Evolutionary conservation across 108 stramenopile species (phyloP).

Genomic region (Licmophora abbreviata): DNA sequence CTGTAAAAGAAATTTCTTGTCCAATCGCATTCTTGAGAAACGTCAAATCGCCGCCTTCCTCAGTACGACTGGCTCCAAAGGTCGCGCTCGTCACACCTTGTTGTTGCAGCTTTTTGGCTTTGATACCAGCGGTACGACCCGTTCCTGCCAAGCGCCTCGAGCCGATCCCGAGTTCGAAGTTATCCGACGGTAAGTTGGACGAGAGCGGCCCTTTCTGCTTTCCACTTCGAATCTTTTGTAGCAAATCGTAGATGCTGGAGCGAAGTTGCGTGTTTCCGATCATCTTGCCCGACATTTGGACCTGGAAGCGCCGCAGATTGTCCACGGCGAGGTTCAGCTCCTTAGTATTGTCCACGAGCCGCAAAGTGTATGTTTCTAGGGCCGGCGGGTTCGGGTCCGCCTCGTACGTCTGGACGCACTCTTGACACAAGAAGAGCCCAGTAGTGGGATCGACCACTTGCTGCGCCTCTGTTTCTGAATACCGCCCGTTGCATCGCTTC

Average conservation of each 20-base stretch:
- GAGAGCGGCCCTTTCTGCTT: conserved; percentile 48
- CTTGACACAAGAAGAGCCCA: conserved; percentile 79
- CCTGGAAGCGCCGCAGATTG: conserved; percentile 57
- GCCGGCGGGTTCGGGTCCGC: conserved; percentile 60
- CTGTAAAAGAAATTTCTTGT: conserved; percentile 71
- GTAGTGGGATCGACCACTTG: conserved; percentile 63
- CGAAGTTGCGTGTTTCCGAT: conserved; percentile 58
- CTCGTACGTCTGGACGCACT: conserved; percentile 52
- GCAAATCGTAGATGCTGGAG: conserved; percentile 68
- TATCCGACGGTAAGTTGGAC: conserved; percentile 83
- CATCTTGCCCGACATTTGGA: conserved; percentile 72
- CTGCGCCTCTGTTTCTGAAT: conserved; percentile 79
- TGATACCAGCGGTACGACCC: conserved; percentile 76
- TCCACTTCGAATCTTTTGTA: conserved; percentile 78
- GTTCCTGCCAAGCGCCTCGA: conserved; percentile 82
- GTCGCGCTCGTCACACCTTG: conserved; percentile 47
- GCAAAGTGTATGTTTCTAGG: conserved; percentile 53
- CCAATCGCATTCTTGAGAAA: conserved; percentile 86
- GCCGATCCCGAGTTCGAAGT: conserved; percentile 75
- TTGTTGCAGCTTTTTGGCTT: conserved; percentile 61
- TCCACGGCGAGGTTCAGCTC: conserved; percentile 69
- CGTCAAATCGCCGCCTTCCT: conserved; percentile 20
- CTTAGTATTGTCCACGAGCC: conserved; percentile 70
- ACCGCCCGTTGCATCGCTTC: conserved; percentile 77
- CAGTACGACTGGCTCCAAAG: conserved; percentile 10